Conservation (phyloP, 2,329 filamentous ascomycete genomes). For the Botrytis byssoidea region DNA sequence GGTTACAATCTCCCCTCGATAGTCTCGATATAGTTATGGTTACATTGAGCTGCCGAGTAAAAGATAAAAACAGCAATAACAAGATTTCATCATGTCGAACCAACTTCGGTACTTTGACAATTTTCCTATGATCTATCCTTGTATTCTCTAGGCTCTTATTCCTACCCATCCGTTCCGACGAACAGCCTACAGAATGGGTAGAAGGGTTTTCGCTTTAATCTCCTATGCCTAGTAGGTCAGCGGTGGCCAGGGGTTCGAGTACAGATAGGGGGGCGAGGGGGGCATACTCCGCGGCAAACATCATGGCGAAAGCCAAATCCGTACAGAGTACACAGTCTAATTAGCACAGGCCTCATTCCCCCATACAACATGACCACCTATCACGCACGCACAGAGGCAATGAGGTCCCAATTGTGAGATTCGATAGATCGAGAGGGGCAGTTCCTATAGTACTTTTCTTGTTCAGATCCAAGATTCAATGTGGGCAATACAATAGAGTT, state of each 20-base stretch:
- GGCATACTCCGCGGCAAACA: not conserved
- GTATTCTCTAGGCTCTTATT: not conserved
- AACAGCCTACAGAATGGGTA: not conserved
- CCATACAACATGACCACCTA: not conserved
- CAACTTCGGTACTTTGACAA: not conserved
- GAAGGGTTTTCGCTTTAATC: slow-evolving; percentile 9
- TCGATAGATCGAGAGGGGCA: slow-evolving; percentile 9
- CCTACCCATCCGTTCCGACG: not conserved
- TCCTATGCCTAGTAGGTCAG: not conserved
- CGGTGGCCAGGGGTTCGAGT: not conserved
- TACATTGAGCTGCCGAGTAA: not conserved
- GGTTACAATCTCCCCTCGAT: not conserved
- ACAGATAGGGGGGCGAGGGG: not conserved
- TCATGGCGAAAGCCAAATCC: not conserved
- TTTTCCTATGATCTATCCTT: not conserved
- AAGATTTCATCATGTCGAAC: not conserved
- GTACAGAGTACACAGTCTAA: not conserved
- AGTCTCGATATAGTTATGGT: not conserved
- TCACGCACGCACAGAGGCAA: slow-evolving; percentile 7
- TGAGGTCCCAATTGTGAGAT: slow-evolving; percentile 1
- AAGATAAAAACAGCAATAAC: not conserved
- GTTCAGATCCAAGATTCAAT: not conserved
- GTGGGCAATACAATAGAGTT: not conserved
- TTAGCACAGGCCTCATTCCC: slow-evolving; percentile 6
- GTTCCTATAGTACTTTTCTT: not conserved